A percentile compares a stretch with the other conserved stretches of the same genome.
Conservation (phyloP, 805 yeast genomes). For the Ascoidea rubescens region DNA sequence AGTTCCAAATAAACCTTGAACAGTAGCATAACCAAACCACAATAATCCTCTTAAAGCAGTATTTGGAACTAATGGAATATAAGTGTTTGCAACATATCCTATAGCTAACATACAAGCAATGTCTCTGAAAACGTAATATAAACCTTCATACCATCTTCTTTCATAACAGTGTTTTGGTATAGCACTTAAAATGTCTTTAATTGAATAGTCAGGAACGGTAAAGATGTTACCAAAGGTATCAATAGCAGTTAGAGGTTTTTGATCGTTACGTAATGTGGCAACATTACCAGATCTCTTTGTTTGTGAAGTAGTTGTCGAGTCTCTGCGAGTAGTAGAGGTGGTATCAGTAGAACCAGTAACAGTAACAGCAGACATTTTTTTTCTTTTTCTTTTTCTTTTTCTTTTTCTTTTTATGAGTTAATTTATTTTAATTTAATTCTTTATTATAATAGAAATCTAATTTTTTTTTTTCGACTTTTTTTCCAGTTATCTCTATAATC, state of each 20-base stretch:
- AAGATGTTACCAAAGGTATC: constrained; percentile 56
- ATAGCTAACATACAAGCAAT: constrained; percentile 31
- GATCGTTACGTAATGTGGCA: neutral
- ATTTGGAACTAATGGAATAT: constrained; percentile 27
- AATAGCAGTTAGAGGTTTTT: constrained; percentile 22
- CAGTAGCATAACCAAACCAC: constrained; percentile 26
- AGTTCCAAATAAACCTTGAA: constrained; percentile 54
- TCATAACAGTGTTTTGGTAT: constrained; percentile 69
- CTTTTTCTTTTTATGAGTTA: neutral
- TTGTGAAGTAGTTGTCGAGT: neutral
- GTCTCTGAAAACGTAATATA: constrained; percentile 59
- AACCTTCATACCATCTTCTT: constrained; percentile 38
- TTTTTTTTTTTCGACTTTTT: neutral
- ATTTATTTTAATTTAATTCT: neutral
- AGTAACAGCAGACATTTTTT: constrained; percentile 19
- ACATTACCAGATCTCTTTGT: neutral
- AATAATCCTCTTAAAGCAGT: constrained; percentile 22
- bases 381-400: constrained; percentile 2
- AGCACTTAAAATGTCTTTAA: constrained; percentile 57
- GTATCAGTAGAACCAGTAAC: constrained; percentile 8
- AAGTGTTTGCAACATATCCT: constrained; percentile 31
- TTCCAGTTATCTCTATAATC: too few relatives aligned
- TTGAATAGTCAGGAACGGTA: constrained; percentile 61
- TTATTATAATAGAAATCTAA: neutral
- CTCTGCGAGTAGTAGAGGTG: neutral